These are phyloP conservation scores for Pyrus hybrid DNA, from an alignment of 331 rosid species.

Conservation along the genomic window DNA sequence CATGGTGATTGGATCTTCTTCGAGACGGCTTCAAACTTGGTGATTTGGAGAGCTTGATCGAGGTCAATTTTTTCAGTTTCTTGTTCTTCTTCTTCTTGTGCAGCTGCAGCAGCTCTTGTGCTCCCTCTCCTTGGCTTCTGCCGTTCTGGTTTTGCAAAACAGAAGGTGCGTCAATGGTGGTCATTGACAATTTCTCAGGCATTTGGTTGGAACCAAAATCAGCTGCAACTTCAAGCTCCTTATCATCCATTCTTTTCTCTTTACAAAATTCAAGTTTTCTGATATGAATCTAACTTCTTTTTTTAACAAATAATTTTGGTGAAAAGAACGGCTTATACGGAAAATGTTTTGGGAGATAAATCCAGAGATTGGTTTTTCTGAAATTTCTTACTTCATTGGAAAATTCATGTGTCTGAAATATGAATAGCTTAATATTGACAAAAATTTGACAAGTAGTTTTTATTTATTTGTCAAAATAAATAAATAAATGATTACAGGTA, in stretches of 20 bases:
- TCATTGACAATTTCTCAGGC: constrained; percentile 12
- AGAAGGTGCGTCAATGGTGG: constrained; percentile 13
- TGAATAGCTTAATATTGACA: too few relatives aligned
- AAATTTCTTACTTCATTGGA: not conserved
- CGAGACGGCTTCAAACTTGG: constrained; percentile 38
- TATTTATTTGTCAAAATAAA: not conserved
- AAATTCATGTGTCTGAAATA: too few relatives aligned
- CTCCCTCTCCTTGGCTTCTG: constrained; percentile 18
- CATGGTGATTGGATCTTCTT: constrained; percentile 24
- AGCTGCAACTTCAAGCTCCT: constrained; percentile 14
- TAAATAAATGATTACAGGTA: not conserved
- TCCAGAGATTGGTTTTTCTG: constrained; percentile 3
- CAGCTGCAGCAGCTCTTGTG: not conserved
- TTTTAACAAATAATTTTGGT: not conserved
- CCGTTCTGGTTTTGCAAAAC: constrained; percentile 7
- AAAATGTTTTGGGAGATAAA: not conserved
- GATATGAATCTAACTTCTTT: not conserved
- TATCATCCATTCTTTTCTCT: constrained; percentile 10
- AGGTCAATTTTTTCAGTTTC: constrained; percentile 43
- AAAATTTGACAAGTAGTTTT: too few relatives aligned
- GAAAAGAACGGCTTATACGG: not conserved
- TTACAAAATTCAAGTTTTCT: not conserved
- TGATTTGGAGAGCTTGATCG: constrained; percentile 49
- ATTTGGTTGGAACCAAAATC: not conserved
- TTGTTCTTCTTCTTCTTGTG: constrained; percentile 2